Base-by-base conservation (phyloP, 1,284 basidiomycete genomes). In the Xerocomus amazonicus region DNA sequence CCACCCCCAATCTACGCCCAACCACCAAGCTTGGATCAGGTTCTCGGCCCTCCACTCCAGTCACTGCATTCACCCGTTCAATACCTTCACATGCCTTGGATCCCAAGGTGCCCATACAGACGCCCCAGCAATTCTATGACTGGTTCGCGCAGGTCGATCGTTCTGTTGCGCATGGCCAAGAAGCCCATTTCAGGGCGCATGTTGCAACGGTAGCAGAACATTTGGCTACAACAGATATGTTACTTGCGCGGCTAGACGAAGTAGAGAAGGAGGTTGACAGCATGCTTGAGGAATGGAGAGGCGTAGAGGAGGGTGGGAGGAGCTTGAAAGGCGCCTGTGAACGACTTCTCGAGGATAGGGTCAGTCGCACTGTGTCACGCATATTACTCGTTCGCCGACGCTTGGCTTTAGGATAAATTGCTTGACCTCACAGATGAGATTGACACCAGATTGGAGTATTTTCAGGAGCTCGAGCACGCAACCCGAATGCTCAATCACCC, bases 121-220 rank as follows among this genome's bases (percentile, higher is more conserved):
- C 91, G 0, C 85, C 92, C 0, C 91, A 97, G 60, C 90, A 95
- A 59, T 96, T 97, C 69, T 92, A 94, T 62, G 94, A 97, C 70
- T 96, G 92, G 86, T 94, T 93, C 66, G 79, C 89, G 0, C 75
- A 87, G 35, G 83, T 97, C 44, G 92, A 96, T 55, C 77, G 88
- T 16, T 87, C 87, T 1, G 90, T 96, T 29, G 87, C 92, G 12
- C 90, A 92, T 61, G 90, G 88, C 54, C 93, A 96, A 62, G 94
- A 97, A 62, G 82, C 89, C 4, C 85, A 93, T 61, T 96, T 95
- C 65, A 79, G 90, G 34, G 82, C 85, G 1, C 90, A 96, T 66
- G 78, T 94, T 17, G 79, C 80, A 5, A 80, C 80, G 54, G 81
- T 97, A 13, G 73, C 81, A 0, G 80, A 80, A 16, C 84, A 94